Evolutionary conservation across 495 filamentous ascomycete species (phyloP).

Genomic region (Apiosordaria backusii): DNA sequence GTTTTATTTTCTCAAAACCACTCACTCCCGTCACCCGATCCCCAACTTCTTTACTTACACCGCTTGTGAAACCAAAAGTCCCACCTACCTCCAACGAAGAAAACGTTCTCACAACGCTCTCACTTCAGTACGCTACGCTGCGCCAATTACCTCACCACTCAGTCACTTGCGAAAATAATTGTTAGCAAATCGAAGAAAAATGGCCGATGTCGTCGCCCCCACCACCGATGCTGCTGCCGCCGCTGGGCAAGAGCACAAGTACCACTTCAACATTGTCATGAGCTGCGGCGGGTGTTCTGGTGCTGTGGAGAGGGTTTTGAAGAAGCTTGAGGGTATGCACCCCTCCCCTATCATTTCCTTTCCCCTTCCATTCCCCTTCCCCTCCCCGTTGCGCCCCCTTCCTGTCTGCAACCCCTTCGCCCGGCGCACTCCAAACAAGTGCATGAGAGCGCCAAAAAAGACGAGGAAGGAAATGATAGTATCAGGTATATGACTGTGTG

Average conservation of each 20-base stretch:
- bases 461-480: too few relatives aligned
- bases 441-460: too few relatives aligned
- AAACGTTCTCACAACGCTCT: neutral
- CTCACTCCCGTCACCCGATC: too few relatives aligned
- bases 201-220: constrained; percentile 36
- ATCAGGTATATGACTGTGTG: neutral
- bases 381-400: neutral
- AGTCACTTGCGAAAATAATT: too few relatives aligned
- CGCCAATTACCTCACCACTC: neutral
- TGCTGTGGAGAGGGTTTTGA: constrained; percentile 84
- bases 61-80: neutral
- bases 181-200: constrained; percentile 31
- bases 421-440: too few relatives aligned
- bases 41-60: constrained; percentile 1
- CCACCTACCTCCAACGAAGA: neutral
- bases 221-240: constrained; percentile 5
- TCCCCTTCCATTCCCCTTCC: neutral
- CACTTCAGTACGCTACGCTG: neutral
- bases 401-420: too few relatives aligned
- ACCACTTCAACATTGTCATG: constrained; percentile 66
- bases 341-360: constrained; percentile 7
- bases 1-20: neutral
- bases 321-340: constrained; percentile 74
- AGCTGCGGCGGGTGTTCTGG: constrained; percentile 63
- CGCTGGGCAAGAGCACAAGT: constrained; percentile 48